Evolutionary conservation across 2,329 filamentous ascomycete genomes (phyloP).

Genomic region (Endoconidiophora polonica): DNA sequence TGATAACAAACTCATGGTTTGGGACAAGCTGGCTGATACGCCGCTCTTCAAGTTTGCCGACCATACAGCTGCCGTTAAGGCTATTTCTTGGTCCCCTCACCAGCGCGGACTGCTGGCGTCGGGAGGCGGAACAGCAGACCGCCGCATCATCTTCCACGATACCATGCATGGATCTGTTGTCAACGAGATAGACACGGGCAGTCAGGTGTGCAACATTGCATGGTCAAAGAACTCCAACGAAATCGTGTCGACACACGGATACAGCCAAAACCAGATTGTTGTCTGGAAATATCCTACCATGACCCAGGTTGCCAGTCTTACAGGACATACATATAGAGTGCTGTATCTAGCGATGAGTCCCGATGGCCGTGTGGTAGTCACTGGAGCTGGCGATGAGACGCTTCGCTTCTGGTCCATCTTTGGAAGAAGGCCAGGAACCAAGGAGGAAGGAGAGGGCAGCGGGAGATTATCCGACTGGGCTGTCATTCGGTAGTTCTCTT

Average conservation of each 20-base stretch:
- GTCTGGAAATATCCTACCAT: conserved; percentile 99
- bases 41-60: conserved; percentile 89
- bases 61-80: conserved; percentile 91
- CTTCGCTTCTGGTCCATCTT: conserved; percentile 95
- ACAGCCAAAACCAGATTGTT: conserved; percentile 95
- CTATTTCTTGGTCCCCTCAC: conserved; percentile 94
- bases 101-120: conserved; percentile 88
- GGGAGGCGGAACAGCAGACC: conserved; percentile 86
- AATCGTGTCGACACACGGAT: conserved; percentile 91
- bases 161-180: conserved; percentile 66
- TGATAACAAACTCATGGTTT: conserved; percentile 97
- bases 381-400: conserved; percentile 90
- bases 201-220: conserved; percentile 94
- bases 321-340: conserved; percentile 91
- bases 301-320: conserved; percentile 89
- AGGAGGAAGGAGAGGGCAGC: conserved; percentile 47
- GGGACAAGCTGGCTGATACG: conserved; percentile 88
- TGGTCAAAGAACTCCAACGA: conserved; percentile 98
- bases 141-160: conserved; percentile 96
- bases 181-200: conserved; percentile 88
- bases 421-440: conserved; percentile 57
- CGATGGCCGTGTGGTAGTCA: conserved; percentile 84
- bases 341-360: conserved; percentile 95
- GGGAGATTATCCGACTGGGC: conserved; percentile 62
- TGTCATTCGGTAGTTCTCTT: conserved; percentile 47